Percentiles rank a stretch among this genome's conserved stretches.
phyloP scores from a whole-genome alignment of 83 land plant genomes.

The Picea abies region DNA sequence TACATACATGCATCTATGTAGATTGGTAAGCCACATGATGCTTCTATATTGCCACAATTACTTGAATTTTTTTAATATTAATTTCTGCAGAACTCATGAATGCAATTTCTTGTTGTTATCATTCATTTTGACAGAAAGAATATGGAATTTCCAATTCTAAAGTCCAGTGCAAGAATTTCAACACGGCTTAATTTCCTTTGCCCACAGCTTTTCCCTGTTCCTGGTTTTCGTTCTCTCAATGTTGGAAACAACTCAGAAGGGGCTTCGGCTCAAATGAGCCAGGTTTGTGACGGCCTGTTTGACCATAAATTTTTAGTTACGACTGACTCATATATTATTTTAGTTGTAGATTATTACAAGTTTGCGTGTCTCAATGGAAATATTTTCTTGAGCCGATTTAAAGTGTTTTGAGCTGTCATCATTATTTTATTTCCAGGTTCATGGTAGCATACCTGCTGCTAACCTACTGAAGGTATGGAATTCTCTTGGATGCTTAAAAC shows the following conservation, averaged over 20 bases:
- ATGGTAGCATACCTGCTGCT: slow-evolving; percentile 36
- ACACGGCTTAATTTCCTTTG: slow-evolving; percentile 79
- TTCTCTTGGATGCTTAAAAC: slow-evolving; percentile 1
- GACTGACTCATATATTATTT: background rate
- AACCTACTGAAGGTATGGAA: slow-evolving; percentile 56
- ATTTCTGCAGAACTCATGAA: background rate
- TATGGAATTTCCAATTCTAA: slow-evolving; percentile 71
- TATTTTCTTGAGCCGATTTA: background rate
- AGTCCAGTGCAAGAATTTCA: slow-evolving; percentile 83
- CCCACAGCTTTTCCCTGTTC: slow-evolving; percentile 88
- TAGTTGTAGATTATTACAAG: background rate
- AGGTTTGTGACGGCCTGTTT: slow-evolving; percentile 35
- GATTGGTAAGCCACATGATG: background rate
- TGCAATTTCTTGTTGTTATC: background rate
- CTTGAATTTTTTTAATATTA: background rate
- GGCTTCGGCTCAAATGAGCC: slow-evolving; percentile 25
- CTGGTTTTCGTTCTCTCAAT: slow-evolving; percentile 48
- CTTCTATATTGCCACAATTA: background rate
- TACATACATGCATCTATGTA: background rate
- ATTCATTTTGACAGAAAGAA: slow-evolving; percentile 56
- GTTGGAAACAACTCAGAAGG: slow-evolving; percentile 7
- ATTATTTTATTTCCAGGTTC: slow-evolving; percentile 18
- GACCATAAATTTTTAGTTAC: background rate
- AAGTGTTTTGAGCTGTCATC: slow-evolving; percentile 1
- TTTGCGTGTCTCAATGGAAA: background rate